phyloP scores from a whole-genome alignment of 2,329 filamentous ascomycete species.

The Colletotrichum salicis region DNA sequence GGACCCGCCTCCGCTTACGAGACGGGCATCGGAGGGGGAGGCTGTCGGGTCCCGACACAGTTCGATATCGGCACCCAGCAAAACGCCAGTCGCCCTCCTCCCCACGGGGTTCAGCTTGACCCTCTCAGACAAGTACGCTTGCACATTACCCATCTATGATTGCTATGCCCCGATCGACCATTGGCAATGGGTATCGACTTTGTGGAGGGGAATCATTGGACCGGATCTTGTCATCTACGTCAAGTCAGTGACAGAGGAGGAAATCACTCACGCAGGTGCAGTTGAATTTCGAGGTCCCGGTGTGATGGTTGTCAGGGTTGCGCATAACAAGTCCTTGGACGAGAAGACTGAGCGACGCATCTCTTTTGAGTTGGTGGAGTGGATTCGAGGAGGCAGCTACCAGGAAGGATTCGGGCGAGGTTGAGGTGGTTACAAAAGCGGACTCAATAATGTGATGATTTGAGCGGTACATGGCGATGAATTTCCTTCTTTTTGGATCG shows the following conservation, averaged over 20 bases:
- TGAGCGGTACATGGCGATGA: neutral
- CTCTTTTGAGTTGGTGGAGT: constrained; percentile 90
- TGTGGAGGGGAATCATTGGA: constrained; percentile 88
- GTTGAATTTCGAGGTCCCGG: constrained; percentile 69
- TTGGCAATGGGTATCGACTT: constrained; percentile 96
- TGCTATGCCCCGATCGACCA: constrained; percentile 86
- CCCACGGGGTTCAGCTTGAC: constrained; percentile 83
- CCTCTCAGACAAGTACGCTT: constrained; percentile 79
- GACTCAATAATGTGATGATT: constrained; percentile 9
- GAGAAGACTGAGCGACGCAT: constrained; percentile 79
- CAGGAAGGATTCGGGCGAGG: constrained; percentile 41
- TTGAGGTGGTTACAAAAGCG: constrained; percentile 7
- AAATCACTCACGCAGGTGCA: constrained; percentile 50
- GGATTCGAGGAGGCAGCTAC: constrained; percentile 66
- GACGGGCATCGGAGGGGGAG: constrained; percentile 32
- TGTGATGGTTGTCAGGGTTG: constrained; percentile 65
- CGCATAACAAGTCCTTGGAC: constrained; percentile 59
- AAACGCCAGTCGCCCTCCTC: constrained; percentile 78
- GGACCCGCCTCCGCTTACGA: constrained; percentile 15
- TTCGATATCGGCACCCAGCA: constrained; percentile 33
- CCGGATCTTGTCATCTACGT: constrained; percentile 83
- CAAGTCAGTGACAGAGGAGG: constrained; percentile 50
- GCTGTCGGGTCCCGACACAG: constrained; percentile 4
- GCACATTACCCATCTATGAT: constrained; percentile 78
- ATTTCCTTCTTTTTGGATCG: neutral